Evolutionary conservation across 1,284 basidiomycete genomes (phyloP), one percentile per base, ranked within the genome.

Genomic region (Leccinum angustisporum): DNA sequence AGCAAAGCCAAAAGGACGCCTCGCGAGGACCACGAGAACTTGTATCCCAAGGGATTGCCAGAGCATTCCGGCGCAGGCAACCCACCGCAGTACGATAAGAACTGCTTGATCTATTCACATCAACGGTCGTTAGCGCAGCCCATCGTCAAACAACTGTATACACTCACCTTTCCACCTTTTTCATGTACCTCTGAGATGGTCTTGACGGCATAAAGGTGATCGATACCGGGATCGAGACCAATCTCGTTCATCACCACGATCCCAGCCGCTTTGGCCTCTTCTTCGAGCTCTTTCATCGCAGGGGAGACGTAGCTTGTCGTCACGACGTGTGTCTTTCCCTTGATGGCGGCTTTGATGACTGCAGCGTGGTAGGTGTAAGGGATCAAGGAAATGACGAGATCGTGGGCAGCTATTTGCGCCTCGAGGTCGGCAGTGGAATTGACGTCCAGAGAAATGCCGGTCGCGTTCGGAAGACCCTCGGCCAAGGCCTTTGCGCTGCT

Each of bases 191-290:
- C 95, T 67, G 89, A 86, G 69, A 99, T 96, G 53, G 91, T 96
- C 86, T 98, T 98, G 80, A 99, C 85, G 48, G 97, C 97, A 79
- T 97, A 98, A 62, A 98, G 79, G 77, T 96, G 94, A 77, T 96
- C 94, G 67, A 96, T 93, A 70, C 95, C 95, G 53, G 95, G 95
- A 77, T 98, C 96, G 34, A 99, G 85, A 65, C 97, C 97, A 70
- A 99, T 95, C 83, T 99, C 97, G 80, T 99, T 99, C 85, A 99
- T 86, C 65, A 98, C 94, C 59, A 95, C 84, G 73, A 99, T 95
- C 18, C 96, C 97, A 1, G 95, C 95, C 66, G 88, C 85, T 79
- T 92, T 91, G 67, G 86, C 93, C 66, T 88, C 89, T 60, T 83
- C 85, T 68, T 98, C 91, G 43, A 99, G 86, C 67, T 86, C 95